Percentiles rank a stretch among this genome's conserved stretches.
Conservation (phyloP, 1,284 basidiomycete species). For the Microbotryum saponariae region DNA sequence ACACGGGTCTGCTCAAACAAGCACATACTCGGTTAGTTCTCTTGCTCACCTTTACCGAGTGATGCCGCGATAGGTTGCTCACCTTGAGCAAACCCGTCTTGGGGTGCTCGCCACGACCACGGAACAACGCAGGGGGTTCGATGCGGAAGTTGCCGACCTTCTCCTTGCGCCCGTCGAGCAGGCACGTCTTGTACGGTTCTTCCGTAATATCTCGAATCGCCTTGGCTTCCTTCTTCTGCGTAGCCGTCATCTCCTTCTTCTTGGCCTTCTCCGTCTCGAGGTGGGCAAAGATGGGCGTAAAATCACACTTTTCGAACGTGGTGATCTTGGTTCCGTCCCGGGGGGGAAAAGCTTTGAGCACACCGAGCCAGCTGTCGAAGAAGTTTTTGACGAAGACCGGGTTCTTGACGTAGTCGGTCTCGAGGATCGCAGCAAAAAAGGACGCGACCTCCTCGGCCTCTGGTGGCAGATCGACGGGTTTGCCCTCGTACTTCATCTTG, state of each 20-base stretch:
- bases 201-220: constrained; percentile 76
- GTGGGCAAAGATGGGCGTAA: constrained; percentile 87
- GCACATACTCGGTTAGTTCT: neutral
- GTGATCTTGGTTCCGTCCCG: constrained; percentile 66
- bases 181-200: constrained; percentile 72
- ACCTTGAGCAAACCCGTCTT: constrained; percentile 95
- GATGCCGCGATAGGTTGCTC: constrained; percentile 31
- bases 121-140: constrained; percentile 93
- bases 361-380: constrained; percentile 77
- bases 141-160: constrained; percentile 97
- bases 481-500: constrained; percentile 93
- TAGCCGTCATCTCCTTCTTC: constrained; percentile 77
- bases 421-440: constrained; percentile 89
- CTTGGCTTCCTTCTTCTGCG: constrained; percentile 85
- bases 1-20: constrained; percentile 60
- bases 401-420: constrained; percentile 88
- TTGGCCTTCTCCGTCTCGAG: constrained; percentile 86
- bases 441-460: constrained; percentile 94
- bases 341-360: constrained; percentile 75
- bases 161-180: constrained; percentile 91
- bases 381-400: constrained; percentile 89
- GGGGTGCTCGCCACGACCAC: constrained; percentile 96
- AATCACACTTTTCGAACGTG: constrained; percentile 78
- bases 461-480: constrained; percentile 66
- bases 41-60: neutral